Base-by-base conservation (phyloP, 2,329 filamentous ascomycete genomes). In the Coleophoma eucalyptorum region DNA sequence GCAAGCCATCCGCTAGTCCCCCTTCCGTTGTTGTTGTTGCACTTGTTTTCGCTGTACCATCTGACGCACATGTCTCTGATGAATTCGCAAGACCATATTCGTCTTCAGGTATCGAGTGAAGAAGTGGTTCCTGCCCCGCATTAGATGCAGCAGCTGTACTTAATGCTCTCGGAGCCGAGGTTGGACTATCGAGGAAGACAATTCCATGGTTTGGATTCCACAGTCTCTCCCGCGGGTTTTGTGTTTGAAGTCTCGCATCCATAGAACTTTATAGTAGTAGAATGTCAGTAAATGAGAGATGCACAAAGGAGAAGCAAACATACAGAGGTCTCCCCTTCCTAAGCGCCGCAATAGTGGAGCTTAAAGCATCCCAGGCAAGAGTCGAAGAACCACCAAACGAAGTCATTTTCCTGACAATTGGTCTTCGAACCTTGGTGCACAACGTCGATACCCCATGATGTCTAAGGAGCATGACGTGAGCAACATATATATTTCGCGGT, bases 121-220 rank as follows among this genome's bases (percentile, higher is more conserved):
- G 35, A 26, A 52, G 38, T 10, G 58, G 38, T 19, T 59, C 54
- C 37, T 55, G 55, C n/a, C 52, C 53, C 8, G 51, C 43, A 6
- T 50, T 50, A 35, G 46, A 40, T 1, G 51, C 40, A 34, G 54
- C 52, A n/a, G 40, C 42, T 5, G 57, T 58, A 45, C 56, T 65
- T 43, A 59, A 37, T 20, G 48, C 26, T 46, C 60, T 50, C 19
- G 53, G 38, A 19, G 48, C 50, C n/a, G 47, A 43, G 7, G 38
- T 41, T 10, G 55, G 35, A 35, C 42, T 48, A 31, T 58, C 49
- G 33, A 59, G 55, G 53, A 74, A 74, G 3, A 71, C 63, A 48
- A 74, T 67, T 35, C 70, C 70, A 49, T 65, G 61, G n/a, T 57
- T 63, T 4, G 66, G 63, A 48, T 65, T 63, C 72, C 72, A 75